Evolutionary conservation across 257 asterid species (phyloP), one percentile per base, ranked within the genome.

Genomic region (Jacaranda copaia): DNA sequence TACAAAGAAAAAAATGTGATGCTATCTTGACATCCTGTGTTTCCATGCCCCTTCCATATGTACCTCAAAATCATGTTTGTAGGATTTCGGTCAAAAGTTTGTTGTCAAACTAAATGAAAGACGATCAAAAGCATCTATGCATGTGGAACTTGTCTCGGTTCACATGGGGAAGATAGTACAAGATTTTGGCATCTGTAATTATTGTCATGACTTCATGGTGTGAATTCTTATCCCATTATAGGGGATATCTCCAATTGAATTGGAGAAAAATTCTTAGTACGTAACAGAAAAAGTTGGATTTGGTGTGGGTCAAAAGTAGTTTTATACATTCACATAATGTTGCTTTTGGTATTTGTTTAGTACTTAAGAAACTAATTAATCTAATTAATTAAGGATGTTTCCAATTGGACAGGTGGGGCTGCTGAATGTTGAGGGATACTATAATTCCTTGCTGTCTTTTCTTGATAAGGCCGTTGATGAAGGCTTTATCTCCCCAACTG

Each of bases 351-450:
- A 55, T 55, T 25, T 55, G 32, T 55, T 55, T 15, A 16, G 66
- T 18, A 32, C 4, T 68, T 12, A 4, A 67, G 15, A 3, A 18
- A n/a, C 75, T 78, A 61, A 76, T 49, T 43, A 18, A 68, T 68
- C 7, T 52, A 32, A 70, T 75, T 25, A 36, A 49, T 57, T 19
- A n/a, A 40, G 72, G 52, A 32, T 25, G 8, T 48, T 40, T 25
- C 2, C 32, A 25, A 25, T 25, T 25, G 2, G 78, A 81, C 89
- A 94, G 98, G 98, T 94, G 70, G 98, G 98, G 62, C 89, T 94
- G 55, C 80, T 94, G 90, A 94, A 94, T 60, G 98, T 94, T 16
- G 97, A 94, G n/a, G 98, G 97, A 13, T 94, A 76, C 90, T 94
- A 94, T 25, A 92, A 90, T 81, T 94, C 97, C 6, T 81, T 92